A percentile compares a stretch with the other conserved stretches of the same genome.
Evolutionary conservation across 1,139 yeast genomes (phyloP).

Genomic region (Geotrichum restrictum): DNA sequence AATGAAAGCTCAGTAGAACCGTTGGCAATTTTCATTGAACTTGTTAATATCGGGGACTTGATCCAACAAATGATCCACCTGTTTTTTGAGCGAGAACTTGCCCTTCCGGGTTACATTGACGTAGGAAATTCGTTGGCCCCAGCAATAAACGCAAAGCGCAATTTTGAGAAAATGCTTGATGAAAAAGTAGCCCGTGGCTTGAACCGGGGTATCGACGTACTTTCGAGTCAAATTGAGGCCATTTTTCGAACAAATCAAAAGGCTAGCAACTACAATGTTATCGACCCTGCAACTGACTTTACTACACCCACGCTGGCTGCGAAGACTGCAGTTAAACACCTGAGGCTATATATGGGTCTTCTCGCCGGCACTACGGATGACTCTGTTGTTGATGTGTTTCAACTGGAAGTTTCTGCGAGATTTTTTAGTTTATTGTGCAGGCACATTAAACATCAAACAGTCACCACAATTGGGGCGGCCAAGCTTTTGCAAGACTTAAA

Average conservation of each 20-base stretch:
- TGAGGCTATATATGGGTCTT: conserved; percentile 70
- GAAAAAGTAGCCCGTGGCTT: conserved; percentile 88
- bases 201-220: conserved; percentile 80
- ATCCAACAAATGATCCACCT: conserved; percentile 89
- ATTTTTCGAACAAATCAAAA: conserved; percentile 49
- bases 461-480: conserved; percentile 78
- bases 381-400: conserved; percentile 83
- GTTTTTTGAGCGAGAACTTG: conserved; percentile 81
- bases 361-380: conserved; percentile 83
- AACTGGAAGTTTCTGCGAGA: conserved; percentile 88
- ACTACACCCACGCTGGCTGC: conserved; percentile 72
- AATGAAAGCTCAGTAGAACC: conserved; percentile 58
- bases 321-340: conserved; percentile 52
- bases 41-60: conserved; percentile 87
- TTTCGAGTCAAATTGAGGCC: conserved; percentile 69
- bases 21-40: conserved; percentile 75
- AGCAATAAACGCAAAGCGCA: conserved; percentile 72
- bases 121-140: conserved; percentile 76
- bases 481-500: conserved; percentile 58
- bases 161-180: conserved; percentile 75
- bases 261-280: conserved; percentile 45
- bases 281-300: not conserved
- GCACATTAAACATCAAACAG: conserved; percentile 54
- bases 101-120: conserved; percentile 56
- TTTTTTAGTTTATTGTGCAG: conserved; percentile 75